Evolutionary conservation across 2,329 filamentous ascomycete species (phyloP).

Genomic region (Colletotrichum destructivum): DNA sequence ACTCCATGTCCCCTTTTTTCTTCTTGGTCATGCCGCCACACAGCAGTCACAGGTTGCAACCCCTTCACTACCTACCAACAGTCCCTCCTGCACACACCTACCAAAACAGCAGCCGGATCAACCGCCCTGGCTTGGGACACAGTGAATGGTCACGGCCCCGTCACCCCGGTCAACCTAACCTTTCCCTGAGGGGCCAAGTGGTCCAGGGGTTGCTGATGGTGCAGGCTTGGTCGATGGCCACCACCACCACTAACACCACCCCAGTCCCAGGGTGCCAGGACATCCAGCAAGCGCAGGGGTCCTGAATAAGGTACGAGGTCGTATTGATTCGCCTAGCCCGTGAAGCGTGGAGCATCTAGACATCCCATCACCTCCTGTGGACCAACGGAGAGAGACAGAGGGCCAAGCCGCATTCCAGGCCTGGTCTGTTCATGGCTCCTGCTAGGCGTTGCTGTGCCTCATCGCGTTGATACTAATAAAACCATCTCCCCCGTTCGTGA

Average conservation of each 20-base stretch:
- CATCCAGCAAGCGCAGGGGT: slow-evolving; percentile 33
- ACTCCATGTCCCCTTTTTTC: background rate
- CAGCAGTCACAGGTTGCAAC: slow-evolving; percentile 2
- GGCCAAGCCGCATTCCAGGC: background rate
- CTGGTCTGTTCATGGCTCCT: slow-evolving; percentile 6
- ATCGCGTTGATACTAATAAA: slow-evolving; percentile 35
- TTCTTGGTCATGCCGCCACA: slow-evolving; percentile 21
- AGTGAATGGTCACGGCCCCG: slow-evolving; percentile 13
- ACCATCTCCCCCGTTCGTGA: slow-evolving; percentile 36
- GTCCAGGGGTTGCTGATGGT: slow-evolving; percentile 31
- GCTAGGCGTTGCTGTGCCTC: slow-evolving; percentile 33
- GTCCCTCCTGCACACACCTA: background rate
- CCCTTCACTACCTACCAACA: background rate
- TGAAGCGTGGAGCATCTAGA: slow-evolving; percentile 2
- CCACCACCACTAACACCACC: slow-evolving; percentile 7
- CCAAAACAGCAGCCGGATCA: background rate
- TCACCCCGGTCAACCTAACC: slow-evolving; percentile 22
- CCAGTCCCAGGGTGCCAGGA: background rate
- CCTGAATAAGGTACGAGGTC: slow-evolving; percentile 42
- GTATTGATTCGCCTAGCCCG: slow-evolving; percentile 39
- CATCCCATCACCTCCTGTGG: slow-evolving; percentile 27
- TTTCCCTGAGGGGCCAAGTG: slow-evolving; percentile 18
- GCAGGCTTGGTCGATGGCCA: slow-evolving; percentile 37
- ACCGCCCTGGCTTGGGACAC: background rate
- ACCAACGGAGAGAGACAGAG: background rate